Base-by-base conservation (phyloP, 1,284 basidiomycete genomes). In the Hemileia vastatrix region DNA sequence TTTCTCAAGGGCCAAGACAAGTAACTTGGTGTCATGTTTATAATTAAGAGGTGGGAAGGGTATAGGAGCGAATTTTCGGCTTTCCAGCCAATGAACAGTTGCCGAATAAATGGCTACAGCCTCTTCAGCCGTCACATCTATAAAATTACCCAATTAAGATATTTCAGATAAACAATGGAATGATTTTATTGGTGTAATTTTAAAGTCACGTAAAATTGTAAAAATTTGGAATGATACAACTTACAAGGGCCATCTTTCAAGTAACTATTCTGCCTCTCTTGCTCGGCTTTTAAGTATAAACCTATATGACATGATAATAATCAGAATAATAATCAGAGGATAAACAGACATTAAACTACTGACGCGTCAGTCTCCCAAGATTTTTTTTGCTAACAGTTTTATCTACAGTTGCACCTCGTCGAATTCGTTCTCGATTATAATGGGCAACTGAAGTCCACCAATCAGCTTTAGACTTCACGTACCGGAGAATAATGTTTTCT, bases 371-470 rank as follows among this genome's bases (percentile, higher is more conserved):
- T 72, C 90, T 86, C 64, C 90, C 90, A 45, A 91, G 79, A 74
- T 95, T 95, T 83, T 94, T 94, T 81, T 92, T 92, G 15, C 91
- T 88, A 43, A 98, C 95, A 5, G 95, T 95, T 79, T 99, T 99
- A 80, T 99, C 95, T 67, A 99, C 95, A 0, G 95, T 98, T 2
- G 95, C 95, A 67, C 95, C 92, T 69, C 91, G 88, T 55, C 90
- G 84, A 65, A 93, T 93, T 80, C 90, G 89, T 74, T 92, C 91
- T 64, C 93, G 89, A 71, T 92, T 91, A 77, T 92, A 91, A 73
- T 93, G 90, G 13, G 85, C 87, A 66, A 82, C 90, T 77, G 90
- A 95, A 68, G 88, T 89, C 92, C 93, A 98, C 92, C 92, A 96
- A 76, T 98, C 95, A 8, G 91, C 88, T 81, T 99, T 99, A 78